Evolutionary conservation across 177 flowering plant species (phyloP).

Genomic region (Vitis hybrid): DNA sequence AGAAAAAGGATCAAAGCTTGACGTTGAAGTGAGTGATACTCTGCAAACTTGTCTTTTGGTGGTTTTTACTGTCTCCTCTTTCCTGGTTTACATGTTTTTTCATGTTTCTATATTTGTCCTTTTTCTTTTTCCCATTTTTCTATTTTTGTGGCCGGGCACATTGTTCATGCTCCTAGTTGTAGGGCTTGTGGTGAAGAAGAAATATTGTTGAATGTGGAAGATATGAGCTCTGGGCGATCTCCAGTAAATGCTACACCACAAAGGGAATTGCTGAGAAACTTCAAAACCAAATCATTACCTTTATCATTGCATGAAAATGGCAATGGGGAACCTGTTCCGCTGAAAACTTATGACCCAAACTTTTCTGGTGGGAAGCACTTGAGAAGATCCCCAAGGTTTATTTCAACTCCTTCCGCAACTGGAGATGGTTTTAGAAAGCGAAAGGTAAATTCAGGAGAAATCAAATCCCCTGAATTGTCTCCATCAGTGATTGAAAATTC

Average conservation of each 20-base stretch:
- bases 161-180: too few species aligned
- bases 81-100: neutral
- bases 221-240: neutral
- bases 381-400: slow-evolving; percentile 16
- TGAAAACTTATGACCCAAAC: neutral
- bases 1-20: slow-evolving; percentile 3
- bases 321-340: neutral
- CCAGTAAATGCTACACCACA: neutral
- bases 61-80: neutral
- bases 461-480: too few species aligned
- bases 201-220: neutral
- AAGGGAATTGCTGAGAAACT: neutral
- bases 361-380: neutral
- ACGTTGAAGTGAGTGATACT: slow-evolving; percentile 11
- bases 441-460: too few species aligned
- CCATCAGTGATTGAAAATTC: too few species aligned
- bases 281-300: neutral
- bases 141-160: too few species aligned
- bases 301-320: neutral
- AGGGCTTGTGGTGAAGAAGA: neutral
- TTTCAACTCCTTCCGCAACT: neutral
- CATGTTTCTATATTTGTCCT: neutral
- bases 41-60: neutral
- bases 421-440: too few species aligned
- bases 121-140: too few species aligned